Percentiles rank a stretch among this genome's conserved stretches.
Evolutionary conservation across 805 yeast species (phyloP).

Genomic region (Suhomyces xylopsoci): DNA sequence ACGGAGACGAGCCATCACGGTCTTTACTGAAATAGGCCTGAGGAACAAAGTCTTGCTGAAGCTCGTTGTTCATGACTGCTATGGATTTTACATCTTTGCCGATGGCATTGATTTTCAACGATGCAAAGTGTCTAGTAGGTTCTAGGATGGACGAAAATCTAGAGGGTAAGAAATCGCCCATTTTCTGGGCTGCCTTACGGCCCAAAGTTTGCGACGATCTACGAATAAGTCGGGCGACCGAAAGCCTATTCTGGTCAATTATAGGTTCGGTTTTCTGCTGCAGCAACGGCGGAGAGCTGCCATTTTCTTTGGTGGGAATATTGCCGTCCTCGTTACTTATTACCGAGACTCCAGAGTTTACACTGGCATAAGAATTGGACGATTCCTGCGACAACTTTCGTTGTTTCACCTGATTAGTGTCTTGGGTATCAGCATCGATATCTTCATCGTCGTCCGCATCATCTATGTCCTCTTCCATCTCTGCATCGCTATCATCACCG

Average conservation of each 20-base stretch:
- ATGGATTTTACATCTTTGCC: conserved; percentile 41
- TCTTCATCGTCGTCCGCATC: conserved; percentile 24
- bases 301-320: not conserved
- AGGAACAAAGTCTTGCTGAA: conserved; percentile 30
- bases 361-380: conserved; percentile 29
- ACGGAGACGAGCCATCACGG: conserved; percentile 12
- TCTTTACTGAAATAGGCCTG: conserved; percentile 21
- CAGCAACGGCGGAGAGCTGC: not conserved
- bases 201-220: conserved; percentile 77
- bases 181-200: conserved; percentile 77
- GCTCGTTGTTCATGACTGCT: conserved; percentile 42
- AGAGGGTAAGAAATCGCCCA: conserved; percentile 84
- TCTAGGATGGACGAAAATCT: conserved; percentile 80
- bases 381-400: conserved; percentile 41
- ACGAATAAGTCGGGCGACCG: conserved; percentile 72
- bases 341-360: conserved; percentile 25
- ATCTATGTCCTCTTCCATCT: conserved; percentile 11
- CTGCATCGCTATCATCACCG: conserved; percentile 14
- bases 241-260: conserved; percentile 65
- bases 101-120: conserved; percentile 57
- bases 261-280: conserved; percentile 51
- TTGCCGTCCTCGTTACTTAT: conserved; percentile 15
- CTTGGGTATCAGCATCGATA: conserved; percentile 22
- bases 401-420: conserved; percentile 21
- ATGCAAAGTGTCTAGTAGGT: conserved; percentile 90